phyloP scores from a whole-genome alignment of 805 yeast species.

The Starmera dryadoides region DNA sequence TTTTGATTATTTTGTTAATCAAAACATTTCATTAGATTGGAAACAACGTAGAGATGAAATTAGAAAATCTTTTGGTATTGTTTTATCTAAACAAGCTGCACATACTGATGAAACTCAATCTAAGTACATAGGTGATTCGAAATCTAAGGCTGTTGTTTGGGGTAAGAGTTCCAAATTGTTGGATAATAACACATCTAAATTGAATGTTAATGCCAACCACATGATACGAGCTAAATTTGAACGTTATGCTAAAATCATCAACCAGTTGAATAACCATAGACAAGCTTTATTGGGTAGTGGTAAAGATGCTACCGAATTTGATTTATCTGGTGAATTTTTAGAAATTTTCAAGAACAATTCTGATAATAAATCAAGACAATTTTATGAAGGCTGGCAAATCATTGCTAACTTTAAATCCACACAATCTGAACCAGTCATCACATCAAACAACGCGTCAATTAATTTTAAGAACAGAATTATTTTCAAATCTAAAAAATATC shows the following conservation, averaged over 20 bases:
- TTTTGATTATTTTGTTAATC: conserved; percentile 70
- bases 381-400: conserved; percentile 70
- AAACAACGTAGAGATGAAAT: conserved; percentile 66
- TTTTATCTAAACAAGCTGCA: conserved; percentile 24
- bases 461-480: conserved; percentile 33
- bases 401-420: conserved; percentile 31
- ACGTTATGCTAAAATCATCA: conserved; percentile 63
- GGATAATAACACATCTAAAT: conserved; percentile 25
- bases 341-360: conserved; percentile 50
- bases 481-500: conserved; percentile 45
- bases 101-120: conserved; percentile 6
- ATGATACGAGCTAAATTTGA: conserved; percentile 52
- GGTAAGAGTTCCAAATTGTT: conserved; percentile 22
- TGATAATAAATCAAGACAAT: conserved; percentile 61
- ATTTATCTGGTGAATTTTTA: conserved; percentile 52
- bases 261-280: conserved; percentile 64
- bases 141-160: conserved; percentile 18
- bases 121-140: conserved; percentile 9
- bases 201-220: conserved; percentile 36
- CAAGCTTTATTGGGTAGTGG: conserved; percentile 27
- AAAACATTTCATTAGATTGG: conserved; percentile 80
- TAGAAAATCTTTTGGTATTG: conserved; percentile 61
- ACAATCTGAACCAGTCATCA: conserved; percentile 14
- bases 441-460: conserved; percentile 11
- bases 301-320: conserved; percentile 30